Base-by-base conservation (phyloP, 2,329 filamentous ascomycete species). In the Geoglossum cookeanum region DNA sequence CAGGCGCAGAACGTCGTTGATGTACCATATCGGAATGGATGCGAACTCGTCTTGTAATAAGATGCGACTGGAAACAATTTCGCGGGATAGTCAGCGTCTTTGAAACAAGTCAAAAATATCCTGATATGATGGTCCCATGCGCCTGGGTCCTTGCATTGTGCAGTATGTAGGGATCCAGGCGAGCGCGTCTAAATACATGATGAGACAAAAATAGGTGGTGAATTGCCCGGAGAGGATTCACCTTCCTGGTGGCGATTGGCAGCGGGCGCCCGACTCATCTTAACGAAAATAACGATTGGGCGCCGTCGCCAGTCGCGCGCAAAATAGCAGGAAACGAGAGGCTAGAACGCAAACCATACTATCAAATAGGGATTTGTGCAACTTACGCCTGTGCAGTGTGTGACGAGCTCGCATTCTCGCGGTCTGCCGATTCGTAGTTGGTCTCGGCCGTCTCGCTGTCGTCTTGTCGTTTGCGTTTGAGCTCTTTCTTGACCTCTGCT, bases 391-490 rank as follows among this genome's bases (percentile, higher is more conserved):
- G 49, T 11, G 17, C 17, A 13, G 27, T 51, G 9, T 53, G 22
- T 11, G 17, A 37, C n/a, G 33, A 5, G 2, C 7, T 35, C 30
- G 49, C 49, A 3, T 35, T 35, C 2, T 29, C 49, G 8, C 29
- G 29, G 4, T 53, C 15, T n/a, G 9, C 30, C 5, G 49, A 30
- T 17, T 32, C 49, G 17, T 53, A 53, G 30, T n/a, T 35, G 30
- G n/a, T 53, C 22, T 53, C 49, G 27, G 7, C 5, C 11, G 29
- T n/a, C 55, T 69, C 68, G 57, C 68, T 64, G 55, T 67, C 65
- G 1, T 66, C 53, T 6, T 65, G 61, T 58, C 66, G 62, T 57
- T 72, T 71, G 52, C 69, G 66, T 60, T 70, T 71, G 45, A 67
- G 51, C 7, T 60, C 61, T 29, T 62, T 66, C 57, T 69, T 64